Evolutionary conservation across 2,329 filamentous ascomycete species (phyloP), one percentile per base, ranked within the genome.

Genomic region (Colletotrichum sojae): DNA sequence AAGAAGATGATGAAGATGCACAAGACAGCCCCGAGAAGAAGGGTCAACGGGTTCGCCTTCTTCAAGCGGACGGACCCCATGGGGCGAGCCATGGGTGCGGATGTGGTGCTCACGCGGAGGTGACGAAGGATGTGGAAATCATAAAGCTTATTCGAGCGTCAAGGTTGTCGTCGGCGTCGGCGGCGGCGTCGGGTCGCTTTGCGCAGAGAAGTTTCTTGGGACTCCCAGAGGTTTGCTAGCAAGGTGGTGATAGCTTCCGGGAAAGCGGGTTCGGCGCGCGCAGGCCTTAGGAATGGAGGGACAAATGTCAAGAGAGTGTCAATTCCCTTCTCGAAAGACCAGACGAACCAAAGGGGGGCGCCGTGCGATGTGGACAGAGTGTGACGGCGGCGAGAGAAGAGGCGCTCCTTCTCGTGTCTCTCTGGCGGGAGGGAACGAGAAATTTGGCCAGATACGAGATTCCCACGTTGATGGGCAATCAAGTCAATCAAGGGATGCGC

Each of bases 41-140:
- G 83, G 63, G 92, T 95, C 77, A 92, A 86, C 72, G 93, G 91
- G 81, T 90, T 96, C 78, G 91, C 89, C 83, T 92, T 92, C 83
- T 93, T 93, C 78, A 95, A 88, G 82, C 93, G 92, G 74, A 89
- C 86, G 73, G 88, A 84, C 76, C 88, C 87, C 84, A 90, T 84
- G 79, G 86, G 83, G 78, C 86, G 84, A 77, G 86, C 84, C 86
- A 88, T 88, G 80, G 80, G 46, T 63, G 72, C 75, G 31, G 10
- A 36, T 60, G 52, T 51, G 48, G 45, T 62, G 59, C 55, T 71
- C 54, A 70, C 48, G 69, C 43, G 57, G 54, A 61, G 58, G 48
- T 27, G 53, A 81, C 67, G 49, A 62, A 66, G 36, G 53, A 68
- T 64, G 64, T 62, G 70, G 64, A 68, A 73, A 52, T 55, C 69